These are phyloP conservation scores for Tolypocladium guangdongense DNA, from an alignment of 2,329 filamentous ascomycete genomes.

Conservation along the genomic window DNA sequence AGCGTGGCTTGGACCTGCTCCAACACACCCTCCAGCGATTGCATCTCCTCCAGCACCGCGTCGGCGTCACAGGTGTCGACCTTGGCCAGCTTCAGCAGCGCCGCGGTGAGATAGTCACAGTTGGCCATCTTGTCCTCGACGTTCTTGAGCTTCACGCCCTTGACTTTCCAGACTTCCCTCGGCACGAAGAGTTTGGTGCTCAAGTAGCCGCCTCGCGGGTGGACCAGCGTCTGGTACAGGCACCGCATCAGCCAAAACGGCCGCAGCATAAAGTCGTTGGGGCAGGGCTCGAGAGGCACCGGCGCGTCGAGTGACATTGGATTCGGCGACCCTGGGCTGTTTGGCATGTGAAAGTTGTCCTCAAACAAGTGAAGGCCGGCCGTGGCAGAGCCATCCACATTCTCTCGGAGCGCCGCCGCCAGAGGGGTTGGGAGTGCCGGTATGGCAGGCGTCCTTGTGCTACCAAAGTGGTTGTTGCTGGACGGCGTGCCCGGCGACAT, in stretches of 20 bases:
- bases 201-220: slow-evolving; percentile 84
- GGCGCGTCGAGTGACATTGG: slow-evolving; percentile 54
- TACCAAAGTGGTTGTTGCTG: slow-evolving; percentile 54
- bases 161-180: slow-evolving; percentile 85
- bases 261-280: slow-evolving; percentile 75
- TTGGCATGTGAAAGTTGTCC: slow-evolving; percentile 62
- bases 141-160: slow-evolving; percentile 83
- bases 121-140: slow-evolving; percentile 89
- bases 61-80: slow-evolving; percentile 89
- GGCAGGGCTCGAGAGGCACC: slow-evolving; percentile 78
- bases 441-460: slow-evolving; percentile 35
- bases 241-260: slow-evolving; percentile 98
- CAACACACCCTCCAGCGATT: slow-evolving; percentile 71
- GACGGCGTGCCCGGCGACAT: slow-evolving; percentile 65
- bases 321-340: slow-evolving; percentile 54
- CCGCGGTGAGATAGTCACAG: slow-evolving; percentile 83
- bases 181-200: slow-evolving; percentile 89
- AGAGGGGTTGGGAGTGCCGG: slow-evolving; percentile 60
- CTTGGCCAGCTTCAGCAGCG: slow-evolving; percentile 68
- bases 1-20: slow-evolving; percentile 73
- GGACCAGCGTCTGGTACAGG: slow-evolving; percentile 82
- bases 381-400: slow-evolving; percentile 43
- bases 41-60: slow-evolving; percentile 88
- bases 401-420: slow-evolving; percentile 49
- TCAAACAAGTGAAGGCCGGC: slow-evolving; percentile 77